Conservation (phyloP, 2,329 filamentous ascomycete genomes). For the Daldinia sp. region DNA sequence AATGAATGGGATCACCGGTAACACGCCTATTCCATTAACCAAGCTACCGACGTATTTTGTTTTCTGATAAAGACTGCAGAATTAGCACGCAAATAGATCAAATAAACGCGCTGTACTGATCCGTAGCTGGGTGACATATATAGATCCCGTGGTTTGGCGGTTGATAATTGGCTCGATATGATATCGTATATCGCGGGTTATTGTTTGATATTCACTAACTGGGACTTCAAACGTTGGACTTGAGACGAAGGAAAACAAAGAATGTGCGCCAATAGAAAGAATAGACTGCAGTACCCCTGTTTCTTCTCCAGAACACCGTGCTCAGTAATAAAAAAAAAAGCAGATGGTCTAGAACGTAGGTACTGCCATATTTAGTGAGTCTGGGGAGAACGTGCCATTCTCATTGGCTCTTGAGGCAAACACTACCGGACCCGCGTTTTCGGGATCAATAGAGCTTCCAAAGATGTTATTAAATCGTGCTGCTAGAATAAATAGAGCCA, state of each 20-base stretch:
- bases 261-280: slow-evolving; percentile 3
- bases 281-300: slow-evolving; percentile 1
- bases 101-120: slow-evolving; percentile 15
- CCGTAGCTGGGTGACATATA: neutral
- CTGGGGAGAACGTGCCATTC: slow-evolving; percentile 19
- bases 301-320: neutral
- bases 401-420: slow-evolving; percentile 18
- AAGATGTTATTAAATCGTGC: neutral
- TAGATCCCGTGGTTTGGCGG: slow-evolving; percentile 1
- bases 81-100: slow-evolving; percentile 9
- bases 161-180: slow-evolving; percentile 4
- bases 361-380: slow-evolving; percentile 14
- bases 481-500: neutral
- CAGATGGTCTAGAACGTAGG: slow-evolving; percentile 23
- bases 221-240: slow-evolving; percentile 20
- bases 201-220: slow-evolving; percentile 26
- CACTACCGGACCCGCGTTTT: neutral
- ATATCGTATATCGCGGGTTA: no score
- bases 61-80: neutral
- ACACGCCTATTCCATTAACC: no score
- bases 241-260: slow-evolving; percentile 23
- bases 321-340: neutral
- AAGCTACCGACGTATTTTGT: neutral
- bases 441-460: neutral
- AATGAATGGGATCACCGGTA: no score